Evolutionary conservation across 73 alveolate species (phyloP), one percentile per base, ranked within the genome.

Genomic region (Symbiodinium pilosum): DNA sequence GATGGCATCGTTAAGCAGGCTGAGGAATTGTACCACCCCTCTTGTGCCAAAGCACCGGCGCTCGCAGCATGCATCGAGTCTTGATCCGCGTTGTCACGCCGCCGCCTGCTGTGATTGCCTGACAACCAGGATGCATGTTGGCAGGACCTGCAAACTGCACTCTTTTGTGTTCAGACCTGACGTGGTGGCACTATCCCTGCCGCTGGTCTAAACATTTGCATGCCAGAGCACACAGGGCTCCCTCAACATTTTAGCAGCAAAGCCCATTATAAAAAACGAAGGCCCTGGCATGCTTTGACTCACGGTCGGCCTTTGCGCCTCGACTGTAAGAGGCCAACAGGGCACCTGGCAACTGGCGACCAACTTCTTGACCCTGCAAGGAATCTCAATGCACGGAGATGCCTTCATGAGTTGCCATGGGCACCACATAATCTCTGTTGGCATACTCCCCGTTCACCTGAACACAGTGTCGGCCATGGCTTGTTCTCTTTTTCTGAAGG

Each of bases 91-190:
- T 91, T 20, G 97, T 91, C 89, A 91, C 97, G 18, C 97, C 97
- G 77, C 97, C 97, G n/a, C 97, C 97, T 7, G 97, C 97, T 43
- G 97, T 91, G 54, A 91, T 91, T 12, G 97, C 97, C 97, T 88
- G 73, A 26, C 52, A 16, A 9, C 40, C n/a, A n/a, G n/a, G n/a
- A n/a, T n/a, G n/a, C n/a, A n/a, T n/a, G n/a, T n/a, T n/a, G n/a
- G n/a, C n/a, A n/a, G n/a, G n/a, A n/a, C n/a, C n/a, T n/a, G n/a
- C n/a, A n/a, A n/a, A n/a, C n/a, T n/a, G n/a, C n/a, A n/a, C n/a
- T n/a, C n/a, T n/a, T n/a, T n/a, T n/a, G n/a, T n/a, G n/a, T n/a
- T n/a, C n/a, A n/a, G n/a, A n/a, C n/a, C n/a, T n/a, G n/a, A n/a
- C n/a, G n/a, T n/a, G n/a, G n/a, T n/a, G n/a, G n/a, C n/a, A n/a